phyloP scores from a whole-genome alignment of 2,329 filamentous ascomycete species.

The Pestalotiopsis sp. region DNA sequence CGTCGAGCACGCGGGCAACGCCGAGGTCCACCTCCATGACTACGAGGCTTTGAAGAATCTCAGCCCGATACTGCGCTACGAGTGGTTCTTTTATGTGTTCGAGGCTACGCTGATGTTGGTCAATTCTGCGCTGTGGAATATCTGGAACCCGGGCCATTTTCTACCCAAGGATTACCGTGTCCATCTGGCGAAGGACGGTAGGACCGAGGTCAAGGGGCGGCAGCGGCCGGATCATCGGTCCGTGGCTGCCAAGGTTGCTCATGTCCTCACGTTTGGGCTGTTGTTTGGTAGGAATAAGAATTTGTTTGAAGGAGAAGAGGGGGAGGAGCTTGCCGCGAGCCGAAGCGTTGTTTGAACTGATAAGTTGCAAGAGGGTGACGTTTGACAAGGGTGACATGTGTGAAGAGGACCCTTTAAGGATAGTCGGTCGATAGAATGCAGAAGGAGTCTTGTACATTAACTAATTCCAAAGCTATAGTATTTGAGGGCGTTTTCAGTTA shows the following conservation, averaged over 20 bases:
- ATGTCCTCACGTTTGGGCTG: background rate
- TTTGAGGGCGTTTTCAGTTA: too few species aligned
- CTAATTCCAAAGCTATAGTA: too few species aligned
- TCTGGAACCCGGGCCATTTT: slow-evolving; percentile 39
- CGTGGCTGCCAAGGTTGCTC: background rate
- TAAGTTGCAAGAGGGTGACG: too few species aligned
- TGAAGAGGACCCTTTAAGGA: too few species aligned
- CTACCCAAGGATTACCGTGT: slow-evolving; percentile 37
- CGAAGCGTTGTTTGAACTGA: background rate
- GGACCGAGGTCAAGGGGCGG: slow-evolving; percentile 33
- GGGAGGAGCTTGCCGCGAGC: background rate
- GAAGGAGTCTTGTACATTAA: too few species aligned
- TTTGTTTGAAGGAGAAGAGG: background rate
- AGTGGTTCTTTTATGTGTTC: slow-evolving; percentile 50
- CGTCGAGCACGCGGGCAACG: slow-evolving; percentile 43
- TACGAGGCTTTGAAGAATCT: slow-evolving; percentile 25
- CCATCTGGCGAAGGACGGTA: slow-evolving; percentile 41
- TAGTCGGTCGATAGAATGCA: too few species aligned
- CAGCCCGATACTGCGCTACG: slow-evolving; percentile 40
- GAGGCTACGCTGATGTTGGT: slow-evolving; percentile 42
- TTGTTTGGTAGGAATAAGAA: background rate
- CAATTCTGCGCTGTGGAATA: slow-evolving; percentile 41
- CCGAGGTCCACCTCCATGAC: slow-evolving; percentile 34
- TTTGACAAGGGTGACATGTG: background rate
- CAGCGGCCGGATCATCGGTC: background rate